Evolutionary conservation across 2,329 filamentous ascomycete genomes (phyloP), one percentile per base, ranked within the genome.

Genomic region (Rhexocercosporidium sp.): DNA sequence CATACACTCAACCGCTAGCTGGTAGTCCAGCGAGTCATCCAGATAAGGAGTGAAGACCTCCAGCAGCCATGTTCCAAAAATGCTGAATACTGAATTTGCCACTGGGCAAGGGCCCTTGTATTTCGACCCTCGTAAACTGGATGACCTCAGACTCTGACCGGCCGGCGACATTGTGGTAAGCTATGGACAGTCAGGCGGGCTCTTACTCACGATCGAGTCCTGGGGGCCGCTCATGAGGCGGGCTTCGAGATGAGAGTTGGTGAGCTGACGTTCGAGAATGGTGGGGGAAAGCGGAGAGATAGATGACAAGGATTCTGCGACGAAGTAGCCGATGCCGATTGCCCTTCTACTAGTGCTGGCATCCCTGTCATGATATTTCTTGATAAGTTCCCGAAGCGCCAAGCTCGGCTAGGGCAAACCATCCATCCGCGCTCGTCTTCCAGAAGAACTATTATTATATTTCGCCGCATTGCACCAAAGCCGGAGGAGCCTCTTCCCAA

Each of bases 401-500:
- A 68, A 68, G 66, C 57, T 62, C 64, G 51, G 66, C 59, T 54
- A 68, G 44, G 22, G 56, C n/a, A n/a, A n/a, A n/a, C n/a, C n/a
- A n/a, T n/a, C n/a, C n/a, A n/a, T n/a, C n/a, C n/a, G n/a, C n/a
- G n/a, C n/a, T n/a, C 18, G 37, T 14, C 41, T 57, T 62, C 47
- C 22, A 66, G 59, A 57, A 44, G 31, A 41, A 12, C 29, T 47
- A 47, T 25, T 47, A 27, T 37, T 39, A 34, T 14, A 39, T 37
- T 29, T 22, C 49, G 44, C 25, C 37, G 39, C 39, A 47, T 39
- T 31, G 34, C 22, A 22, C 56, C 47, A 44, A 14, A 22, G n/a
- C n/a, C 18, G 46, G 22, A 68, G 46, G 22, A 68, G 54, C 25
- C 61, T 37, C n/a, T 60, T 41, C 46, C 27, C 59, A 34, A 25